Percentiles rank a stretch among this genome's conserved stretches.
Evolutionary conservation across 208 protist species (phyloP).

Genomic region (Leishmania arabica): DNA sequence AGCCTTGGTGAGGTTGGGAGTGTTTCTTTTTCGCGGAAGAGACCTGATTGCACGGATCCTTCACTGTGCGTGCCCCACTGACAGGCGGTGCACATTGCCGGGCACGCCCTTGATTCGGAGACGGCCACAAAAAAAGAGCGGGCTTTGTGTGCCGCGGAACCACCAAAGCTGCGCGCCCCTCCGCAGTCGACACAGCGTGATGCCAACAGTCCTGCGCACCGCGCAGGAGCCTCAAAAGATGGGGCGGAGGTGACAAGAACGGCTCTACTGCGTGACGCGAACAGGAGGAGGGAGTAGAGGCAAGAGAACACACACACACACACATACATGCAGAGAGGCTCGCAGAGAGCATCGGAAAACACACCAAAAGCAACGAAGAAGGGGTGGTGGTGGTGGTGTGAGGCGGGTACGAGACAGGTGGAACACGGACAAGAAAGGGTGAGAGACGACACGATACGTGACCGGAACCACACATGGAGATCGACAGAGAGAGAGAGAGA

Average conservation of each 20-base stretch:
- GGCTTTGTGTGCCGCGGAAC: background rate
- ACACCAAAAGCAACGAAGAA: no score
- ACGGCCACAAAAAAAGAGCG: background rate
- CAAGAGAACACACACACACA: background rate
- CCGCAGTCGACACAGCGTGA: background rate
- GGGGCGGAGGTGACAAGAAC: background rate
- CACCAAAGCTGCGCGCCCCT: background rate
- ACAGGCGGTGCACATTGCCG: background rate
- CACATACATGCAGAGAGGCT: background rate
- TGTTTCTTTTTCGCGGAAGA: background rate
- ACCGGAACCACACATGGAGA: no score
- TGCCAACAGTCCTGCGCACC: background rate
- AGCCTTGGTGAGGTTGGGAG: background rate
- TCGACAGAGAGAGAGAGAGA: background rate
- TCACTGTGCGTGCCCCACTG: background rate
- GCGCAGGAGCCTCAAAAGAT: background rate
- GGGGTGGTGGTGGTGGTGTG: no score
- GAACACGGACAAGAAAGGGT: no score
- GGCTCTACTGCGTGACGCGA: background rate
- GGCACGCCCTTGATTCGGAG: background rate
- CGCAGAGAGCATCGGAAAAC: background rate
- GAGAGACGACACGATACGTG: no score
- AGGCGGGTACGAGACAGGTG: no score
- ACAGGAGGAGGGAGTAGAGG: background rate
- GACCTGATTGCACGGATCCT: background rate